Base-by-base conservation (phyloP, 106 monocot genomes). In the Apostasia ramifera region DNA sequence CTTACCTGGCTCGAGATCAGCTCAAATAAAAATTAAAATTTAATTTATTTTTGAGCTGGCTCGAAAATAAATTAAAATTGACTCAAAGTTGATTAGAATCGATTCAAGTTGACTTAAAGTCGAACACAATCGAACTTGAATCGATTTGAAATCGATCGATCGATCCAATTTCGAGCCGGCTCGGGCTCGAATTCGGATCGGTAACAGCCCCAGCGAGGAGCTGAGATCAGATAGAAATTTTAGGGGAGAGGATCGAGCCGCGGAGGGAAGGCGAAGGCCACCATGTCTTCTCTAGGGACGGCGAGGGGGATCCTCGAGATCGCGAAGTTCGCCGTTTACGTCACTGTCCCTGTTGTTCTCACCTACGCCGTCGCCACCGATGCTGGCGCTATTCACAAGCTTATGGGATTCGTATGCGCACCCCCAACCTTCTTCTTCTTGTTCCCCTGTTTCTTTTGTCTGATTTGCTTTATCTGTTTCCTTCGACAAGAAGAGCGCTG, bases 271-370 rank as follows among this genome's bases (percentile, higher is more conserved):
- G 26, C 39, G 40, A 44, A 48, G 37, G 39, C 7, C 9, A 54
- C 63, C 61, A 88, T 88, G 84, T 81, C 88, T 65, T 73, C 88
- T 50, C 46, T 88, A 44, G 84, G 88, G 37, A 74, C 84, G 12
- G 76, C 84, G 57, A 88, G 84, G 73, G 81, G 84, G 62, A 71
- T 88, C 3, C 81, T 88, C n/a, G 88, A 88, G 76, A 77, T 88
- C 57, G 76, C 63, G 47, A 84, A 88, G 68, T 88, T 88, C 59
- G 78, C 71, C 7, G 63, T 88, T 46, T 88, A 84, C 67, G 88
- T 88, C 3, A 68, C 66, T 49, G 71, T 88, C 37, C 84, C 84
- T 1, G 50, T 74, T 53, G 77, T 70, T 11, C 81, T 88, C 52
- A 88, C 84, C 63, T 88, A 88, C 63, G 79, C 73, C 45, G 78